Evolutionary conservation across 179 eudicot genomes (phyloP), one percentile per base, ranked within the genome.

Genomic region (Spinacia oleracea): DNA sequence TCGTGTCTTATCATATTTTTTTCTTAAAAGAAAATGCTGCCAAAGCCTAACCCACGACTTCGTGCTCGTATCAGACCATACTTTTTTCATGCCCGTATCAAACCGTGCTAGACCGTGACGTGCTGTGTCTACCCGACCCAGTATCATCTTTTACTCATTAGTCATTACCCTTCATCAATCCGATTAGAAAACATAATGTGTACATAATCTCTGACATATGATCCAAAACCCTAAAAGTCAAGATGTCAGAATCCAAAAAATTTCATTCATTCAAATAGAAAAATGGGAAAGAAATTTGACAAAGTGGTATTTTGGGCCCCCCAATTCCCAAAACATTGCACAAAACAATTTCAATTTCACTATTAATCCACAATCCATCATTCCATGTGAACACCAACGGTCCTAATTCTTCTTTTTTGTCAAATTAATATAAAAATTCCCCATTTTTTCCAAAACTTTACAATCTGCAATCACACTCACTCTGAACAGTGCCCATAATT

Each of bases 341-440:
- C 32, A 69, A 69, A 69, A 43, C 31, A 43, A 42, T 10, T 62
- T 29, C 15, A n/a, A n/a, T n/a, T n/a, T n/a, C n/a, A n/a, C n/a
- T 35, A 62, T 62, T 29, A 62, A 56, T 25, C 43, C 66, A 32
- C 46, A 32, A 64, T 76, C 23, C 38, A 35, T 60, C 79, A 25
- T n/a, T 10, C 75, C 23, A 70, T 38, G 31, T 62, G 66, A 62
- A 27, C 10, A 46, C 25, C 32, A 75, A 75, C 71, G 78, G 71
- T 75, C 71, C 71, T 53, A 77, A 51, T 48, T 67, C 65, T 51
- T 40, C 38, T 67, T 18, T 77, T 77, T 40, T 45, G 59, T 45
- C 74, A 15, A 25, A 46, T 38, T 38, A 38, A 3, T 12, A 15
- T 2, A n/a, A 48, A 32, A 50, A 46, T 51, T 51, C 15, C 53